Percentiles rank a stretch among this genome's conserved stretches.
phyloP scores from a whole-genome alignment of 2,329 filamentous ascomycete species.

The Daldinia sp. region DNA sequence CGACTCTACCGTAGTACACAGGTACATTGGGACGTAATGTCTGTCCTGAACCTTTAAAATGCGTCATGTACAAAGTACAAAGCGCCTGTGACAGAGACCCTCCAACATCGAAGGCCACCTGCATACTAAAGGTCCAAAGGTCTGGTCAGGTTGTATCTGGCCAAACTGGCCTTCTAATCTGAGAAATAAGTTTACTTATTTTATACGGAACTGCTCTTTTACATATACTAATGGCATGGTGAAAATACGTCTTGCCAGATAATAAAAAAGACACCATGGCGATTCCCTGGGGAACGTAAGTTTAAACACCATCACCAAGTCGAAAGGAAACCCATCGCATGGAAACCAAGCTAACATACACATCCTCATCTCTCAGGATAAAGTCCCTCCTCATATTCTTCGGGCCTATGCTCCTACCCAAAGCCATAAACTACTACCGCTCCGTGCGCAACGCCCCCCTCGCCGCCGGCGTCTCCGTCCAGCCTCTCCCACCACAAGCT shows the following conservation, averaged over 20 bases:
- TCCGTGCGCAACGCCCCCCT: constrained; percentile 60
- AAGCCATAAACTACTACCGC: constrained; percentile 73
- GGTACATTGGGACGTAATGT: not conserved
- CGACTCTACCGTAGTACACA: not conserved
- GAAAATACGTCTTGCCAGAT: constrained; percentile 16
- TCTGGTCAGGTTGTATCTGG: constrained; percentile 10
- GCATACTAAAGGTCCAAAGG: not conserved
- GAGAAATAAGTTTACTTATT: not conserved
- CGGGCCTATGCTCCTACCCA: constrained; percentile 78
- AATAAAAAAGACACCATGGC: constrained; percentile 49
- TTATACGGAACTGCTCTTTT: not conserved
- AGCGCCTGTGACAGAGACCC: not conserved
- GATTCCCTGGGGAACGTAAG: constrained; percentile 63
- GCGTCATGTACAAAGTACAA: constrained; percentile 29
- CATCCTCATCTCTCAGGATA: constrained; percentile 54
- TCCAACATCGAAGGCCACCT: not conserved
- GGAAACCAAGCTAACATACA: constrained; percentile 18
- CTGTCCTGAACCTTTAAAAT: constrained; percentile 7
- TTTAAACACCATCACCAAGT: constrained; percentile 35
- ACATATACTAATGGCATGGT: constrained; percentile 25
- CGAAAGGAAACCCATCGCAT: not conserved
- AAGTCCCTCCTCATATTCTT: constrained; percentile 71
- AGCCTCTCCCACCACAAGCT: constrained; percentile 66
- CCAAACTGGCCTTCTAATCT: constrained; percentile 26
- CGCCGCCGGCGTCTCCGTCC: constrained; percentile 62